phyloP scores from a whole-genome alignment of 2,329 filamentous ascomycete genomes.

The Diaporthe sp. region DNA sequence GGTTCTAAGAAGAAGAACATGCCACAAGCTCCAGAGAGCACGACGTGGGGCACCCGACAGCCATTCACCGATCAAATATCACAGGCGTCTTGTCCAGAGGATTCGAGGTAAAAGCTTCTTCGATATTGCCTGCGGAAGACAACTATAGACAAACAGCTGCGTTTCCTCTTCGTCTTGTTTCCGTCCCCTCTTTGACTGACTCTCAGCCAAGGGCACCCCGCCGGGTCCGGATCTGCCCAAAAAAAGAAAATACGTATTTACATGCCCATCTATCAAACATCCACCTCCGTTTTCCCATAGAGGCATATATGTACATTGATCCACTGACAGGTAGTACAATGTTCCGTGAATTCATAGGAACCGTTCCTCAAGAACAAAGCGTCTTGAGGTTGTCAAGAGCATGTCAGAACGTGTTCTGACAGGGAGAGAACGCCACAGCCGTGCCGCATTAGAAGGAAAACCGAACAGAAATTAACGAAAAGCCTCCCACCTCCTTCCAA shows the following conservation, averaged over 20 bases:
- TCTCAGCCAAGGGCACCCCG: background rate
- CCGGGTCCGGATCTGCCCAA: conserved; percentile 12
- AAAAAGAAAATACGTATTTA: conserved; percentile 34
- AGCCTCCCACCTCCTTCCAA: background rate
- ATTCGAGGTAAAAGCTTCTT: conserved; percentile 34
- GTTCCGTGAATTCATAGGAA: conserved; percentile 33
- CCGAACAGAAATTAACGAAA: conserved; percentile 4
- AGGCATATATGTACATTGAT: conserved; percentile 39
- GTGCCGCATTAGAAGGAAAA: conserved; percentile 18
- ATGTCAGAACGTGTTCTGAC: background rate
- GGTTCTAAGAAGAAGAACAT: background rate
- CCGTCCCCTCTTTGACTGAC: background rate
- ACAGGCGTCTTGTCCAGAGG: background rate
- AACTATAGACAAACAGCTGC: conserved; percentile 40
- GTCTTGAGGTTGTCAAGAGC: conserved; percentile 16
- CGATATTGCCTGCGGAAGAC: conserved; percentile 40
- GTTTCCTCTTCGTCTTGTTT: conserved; percentile 9
- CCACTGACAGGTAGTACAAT: conserved; percentile 35
- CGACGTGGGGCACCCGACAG: background rate
- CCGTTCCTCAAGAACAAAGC: conserved; percentile 20
- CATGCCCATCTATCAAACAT: conserved; percentile 36
- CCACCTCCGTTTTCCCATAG: conserved; percentile 5
- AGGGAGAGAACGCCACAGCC: conserved; percentile 9
- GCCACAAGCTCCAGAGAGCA: background rate
- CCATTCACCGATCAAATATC: background rate